phyloP scores from a whole-genome alignment of 2,329 filamentous ascomycete species.

The Phialemoniopsis sp. region DNA sequence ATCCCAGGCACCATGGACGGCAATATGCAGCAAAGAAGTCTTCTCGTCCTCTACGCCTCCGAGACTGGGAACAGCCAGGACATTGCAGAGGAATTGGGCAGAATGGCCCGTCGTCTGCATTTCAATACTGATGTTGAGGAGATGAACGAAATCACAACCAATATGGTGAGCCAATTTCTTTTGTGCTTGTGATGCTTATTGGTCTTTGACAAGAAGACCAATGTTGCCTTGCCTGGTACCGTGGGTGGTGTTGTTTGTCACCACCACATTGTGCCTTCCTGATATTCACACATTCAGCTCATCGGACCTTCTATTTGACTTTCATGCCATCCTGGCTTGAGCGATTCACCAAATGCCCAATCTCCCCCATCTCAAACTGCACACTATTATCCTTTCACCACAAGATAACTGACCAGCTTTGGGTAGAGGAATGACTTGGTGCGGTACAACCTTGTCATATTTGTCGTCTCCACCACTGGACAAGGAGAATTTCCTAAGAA shows the following conservation, averaged over 20 bases:
- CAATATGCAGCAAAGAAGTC: slow-evolving; percentile 26
- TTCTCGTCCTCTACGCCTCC: slow-evolving; percentile 83
- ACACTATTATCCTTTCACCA: too few relatives aligned
- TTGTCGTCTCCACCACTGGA: slow-evolving; percentile 87
- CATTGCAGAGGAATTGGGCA: slow-evolving; percentile 78
- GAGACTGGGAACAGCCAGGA: slow-evolving; percentile 95
- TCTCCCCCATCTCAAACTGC: too few relatives aligned
- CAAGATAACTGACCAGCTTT: slow-evolving; percentile 21
- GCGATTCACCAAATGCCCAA: too few relatives aligned
- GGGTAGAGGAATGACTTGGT: slow-evolving; percentile 38
- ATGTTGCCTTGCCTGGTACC: too few relatives aligned
- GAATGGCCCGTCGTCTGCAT: slow-evolving; percentile 69
- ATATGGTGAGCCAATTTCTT: slow-evolving; percentile 7
- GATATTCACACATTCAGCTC: too few relatives aligned
- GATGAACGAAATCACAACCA: slow-evolving; percentile 60
- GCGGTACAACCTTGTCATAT: slow-evolving; percentile 59
- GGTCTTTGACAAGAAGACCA: too few relatives aligned
- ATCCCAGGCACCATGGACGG: too few relatives aligned
- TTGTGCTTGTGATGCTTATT: background rate
- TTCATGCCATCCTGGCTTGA: too few relatives aligned
- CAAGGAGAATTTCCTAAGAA: slow-evolving; percentile 92
- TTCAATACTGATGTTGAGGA: slow-evolving; percentile 74
- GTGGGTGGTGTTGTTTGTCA: too few relatives aligned
- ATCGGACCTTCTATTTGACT: too few relatives aligned
- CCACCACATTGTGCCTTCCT: too few relatives aligned